phyloP scores from a whole-genome alignment of 257 asterid genomes.

The Rubia yunnanensis region DNA sequence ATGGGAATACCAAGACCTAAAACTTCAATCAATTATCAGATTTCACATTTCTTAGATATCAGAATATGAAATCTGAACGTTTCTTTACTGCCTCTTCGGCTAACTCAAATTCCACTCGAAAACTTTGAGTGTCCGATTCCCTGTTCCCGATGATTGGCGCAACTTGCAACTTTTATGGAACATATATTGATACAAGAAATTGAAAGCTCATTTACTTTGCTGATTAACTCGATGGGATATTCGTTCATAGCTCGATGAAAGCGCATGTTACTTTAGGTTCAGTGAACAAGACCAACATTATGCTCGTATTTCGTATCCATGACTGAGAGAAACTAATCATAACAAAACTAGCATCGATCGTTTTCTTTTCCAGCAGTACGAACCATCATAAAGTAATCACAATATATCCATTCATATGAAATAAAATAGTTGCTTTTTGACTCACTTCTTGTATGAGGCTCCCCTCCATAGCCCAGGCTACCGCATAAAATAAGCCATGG shows the following conservation, averaged over 20 bases:
- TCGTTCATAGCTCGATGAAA: background rate
- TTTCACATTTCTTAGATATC: too few relatives aligned
- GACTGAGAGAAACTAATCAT: background rate
- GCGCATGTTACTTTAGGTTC: background rate
- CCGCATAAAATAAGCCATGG: slow-evolving; percentile 55
- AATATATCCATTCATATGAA: background rate
- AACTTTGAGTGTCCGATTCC: too few relatives aligned
- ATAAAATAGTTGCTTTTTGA: background rate
- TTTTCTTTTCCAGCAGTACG: background rate
- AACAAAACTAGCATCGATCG: background rate
- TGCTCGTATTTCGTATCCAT: background rate
- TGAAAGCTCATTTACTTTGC: too few relatives aligned
- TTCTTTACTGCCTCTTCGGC: too few relatives aligned
- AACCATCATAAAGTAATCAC: background rate
- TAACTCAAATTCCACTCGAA: too few relatives aligned
- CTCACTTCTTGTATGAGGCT: slow-evolving; percentile 40
- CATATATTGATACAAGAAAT: too few relatives aligned
- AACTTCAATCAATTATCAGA: too few relatives aligned
- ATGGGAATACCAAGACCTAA: too few relatives aligned
- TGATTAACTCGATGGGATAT: too few relatives aligned
- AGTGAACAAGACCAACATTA: background rate
- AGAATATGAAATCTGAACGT: too few relatives aligned
- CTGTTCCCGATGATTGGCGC: too few relatives aligned
- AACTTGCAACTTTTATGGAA: too few relatives aligned
- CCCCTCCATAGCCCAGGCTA: slow-evolving; percentile 55